Conservation (phyloP, 805 yeast genomes). For the Brettanomyces bruxellensis region DNA sequence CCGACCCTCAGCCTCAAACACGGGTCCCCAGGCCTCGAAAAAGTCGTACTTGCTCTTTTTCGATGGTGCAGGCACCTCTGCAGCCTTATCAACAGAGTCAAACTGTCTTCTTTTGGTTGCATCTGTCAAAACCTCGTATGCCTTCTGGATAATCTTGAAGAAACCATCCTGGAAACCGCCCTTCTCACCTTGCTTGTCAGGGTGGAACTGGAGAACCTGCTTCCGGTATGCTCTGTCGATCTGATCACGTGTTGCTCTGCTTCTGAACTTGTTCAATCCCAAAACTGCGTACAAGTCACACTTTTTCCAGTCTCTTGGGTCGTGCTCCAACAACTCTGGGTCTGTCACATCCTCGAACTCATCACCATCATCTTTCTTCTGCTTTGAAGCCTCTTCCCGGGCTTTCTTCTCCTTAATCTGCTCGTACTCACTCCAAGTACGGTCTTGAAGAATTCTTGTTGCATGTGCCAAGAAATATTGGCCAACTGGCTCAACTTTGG, state of each 20-base stretch:
- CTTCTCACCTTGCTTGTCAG: conserved; percentile 91
- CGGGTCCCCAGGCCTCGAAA: conserved; percentile 87
- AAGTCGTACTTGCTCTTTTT: conserved; percentile 42
- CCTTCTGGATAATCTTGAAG: conserved; percentile 96
- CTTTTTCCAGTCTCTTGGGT: conserved; percentile 97
- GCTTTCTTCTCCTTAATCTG: conserved; percentile 85
- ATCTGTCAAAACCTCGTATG: conserved; percentile 84
- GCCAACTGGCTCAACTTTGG: conserved; percentile 95
- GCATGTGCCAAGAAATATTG: conserved; percentile 95
- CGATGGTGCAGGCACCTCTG: conserved; percentile 75
- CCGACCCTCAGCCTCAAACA: conserved; percentile 83
- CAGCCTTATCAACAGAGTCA: conserved; percentile 89
- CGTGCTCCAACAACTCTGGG: conserved; percentile 68
- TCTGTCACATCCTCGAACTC: conserved; percentile 52
- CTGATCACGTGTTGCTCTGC: conserved; percentile 85
- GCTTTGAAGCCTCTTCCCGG: conserved; percentile 60
- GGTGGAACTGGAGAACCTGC: conserved; percentile 94
- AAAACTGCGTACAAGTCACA: conserved; percentile 95
- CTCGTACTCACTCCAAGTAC: conserved; percentile 98
- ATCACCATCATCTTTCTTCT: conserved; percentile 56
- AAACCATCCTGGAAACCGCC: conserved; percentile 91
- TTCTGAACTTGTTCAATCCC: conserved; percentile 87
- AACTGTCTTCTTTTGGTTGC: conserved; percentile 82
- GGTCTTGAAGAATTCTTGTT: conserved; percentile 89
- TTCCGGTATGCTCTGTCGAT: conserved; percentile 94